Conservation (phyloP, 2,329 filamentous ascomycete genomes). For the Escovopsis sp. region DNA sequence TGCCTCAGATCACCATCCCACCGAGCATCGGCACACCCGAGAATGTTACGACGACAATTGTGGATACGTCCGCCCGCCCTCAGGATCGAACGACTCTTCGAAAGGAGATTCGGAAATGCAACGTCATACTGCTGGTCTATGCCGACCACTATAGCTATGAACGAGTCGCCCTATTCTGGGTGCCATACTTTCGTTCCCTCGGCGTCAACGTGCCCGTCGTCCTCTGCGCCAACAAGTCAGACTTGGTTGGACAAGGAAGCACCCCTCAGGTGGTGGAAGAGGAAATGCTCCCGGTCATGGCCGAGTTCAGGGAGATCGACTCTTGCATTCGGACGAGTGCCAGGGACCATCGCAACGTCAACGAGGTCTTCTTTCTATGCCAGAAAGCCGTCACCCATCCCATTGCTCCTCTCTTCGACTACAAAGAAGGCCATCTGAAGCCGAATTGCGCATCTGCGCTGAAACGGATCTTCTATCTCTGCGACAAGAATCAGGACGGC, state of each 20-base stretch:
- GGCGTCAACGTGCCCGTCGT: conserved; percentile 98
- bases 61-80: conserved; percentile 90
- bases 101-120: conserved; percentile 91
- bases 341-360: conserved; percentile 82
- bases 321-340: conserved; percentile 93
- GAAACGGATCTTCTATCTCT: conserved; percentile 85
- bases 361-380: conserved; percentile 93
- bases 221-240: conserved; percentile 94
- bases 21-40: conserved; percentile 86
- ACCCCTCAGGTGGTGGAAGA: conserved; percentile 83
- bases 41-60: conserved; percentile 92
- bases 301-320: conserved; percentile 96
- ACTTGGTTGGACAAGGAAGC: conserved; percentile 58
- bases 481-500: conserved; percentile 91
- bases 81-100: conserved; percentile 82
- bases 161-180: conserved; percentile 91
- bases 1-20: conserved; percentile 89
- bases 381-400: conserved; percentile 97
- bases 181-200: conserved; percentile 92
- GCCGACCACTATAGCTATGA: conserved; percentile 99
- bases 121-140: conserved; percentile 93
- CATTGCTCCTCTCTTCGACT: conserved; percentile 90
- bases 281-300: conserved; percentile 97
- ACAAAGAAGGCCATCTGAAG: conserved; percentile 81
- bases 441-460: conserved; percentile 77